Evolutionary conservation across 768 basidiomycete species (phyloP), one percentile per base, ranked within the genome.

Genomic region (Pluteus cervinus): DNA sequence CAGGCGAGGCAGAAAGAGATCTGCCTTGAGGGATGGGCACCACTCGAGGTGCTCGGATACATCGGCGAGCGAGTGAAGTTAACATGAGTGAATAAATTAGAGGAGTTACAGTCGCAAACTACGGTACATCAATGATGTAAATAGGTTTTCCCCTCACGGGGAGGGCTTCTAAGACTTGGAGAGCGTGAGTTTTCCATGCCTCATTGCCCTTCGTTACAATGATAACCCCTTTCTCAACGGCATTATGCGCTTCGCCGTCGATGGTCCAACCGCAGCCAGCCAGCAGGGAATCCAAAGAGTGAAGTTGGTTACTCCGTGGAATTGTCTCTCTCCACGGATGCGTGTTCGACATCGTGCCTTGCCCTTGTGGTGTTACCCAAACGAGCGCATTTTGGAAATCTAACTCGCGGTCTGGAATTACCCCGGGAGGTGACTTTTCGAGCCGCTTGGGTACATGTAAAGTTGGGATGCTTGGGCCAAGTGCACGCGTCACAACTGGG

Each of bases 231-330:
- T 54, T 45, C 35, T 47, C 37, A 7, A 44, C 36, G 48, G 51
- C 47, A 7, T 21, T 24, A 22, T 43, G 40, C 15, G 36, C 37
- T 29, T 6, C 15, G 23, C 14, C 18, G 18, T 37, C 29, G 6
- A 18, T 28, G 18, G 36, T 41, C 70, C 69, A 72, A 10, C 68
- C 73, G 47, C 76, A 76, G 2, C 62, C 72, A 3, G 50, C n/a
- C 2, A 76, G 45, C 6, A 77, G 42, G 2, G 71, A 59, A n/a
- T 70, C 63, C 7, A 77, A 37, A 2, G 63, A 62, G 43, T 69
- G 65, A 7, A 73, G 43, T 10, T 54, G 54, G 28, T 60, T 55
- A 14, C 53, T 58, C 2, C 40, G 44, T 3, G 63, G 56, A 9
- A 73, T 42, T 7, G 50, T 45, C 8, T 48, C 48, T 42, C 53